These are phyloP conservation scores for Chamaecrista fasciculata DNA, from an alignment of 306 rosid genomes.

Conservation along the genomic window DNA sequence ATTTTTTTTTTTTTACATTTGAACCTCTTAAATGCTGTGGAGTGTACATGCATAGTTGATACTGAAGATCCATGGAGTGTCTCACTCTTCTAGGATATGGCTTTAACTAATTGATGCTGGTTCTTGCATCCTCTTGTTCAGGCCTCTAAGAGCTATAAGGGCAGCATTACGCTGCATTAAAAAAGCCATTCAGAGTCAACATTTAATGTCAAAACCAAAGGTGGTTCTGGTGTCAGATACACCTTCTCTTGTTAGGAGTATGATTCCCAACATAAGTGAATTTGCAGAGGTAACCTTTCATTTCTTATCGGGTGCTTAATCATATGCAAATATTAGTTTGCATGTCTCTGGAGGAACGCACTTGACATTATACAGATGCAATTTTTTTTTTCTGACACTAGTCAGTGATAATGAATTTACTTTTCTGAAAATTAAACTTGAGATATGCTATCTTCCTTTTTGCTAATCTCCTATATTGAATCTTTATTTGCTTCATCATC, in stretches of 20 bases:
- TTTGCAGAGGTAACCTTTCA: conserved; percentile 80
- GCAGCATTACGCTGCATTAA: conserved; percentile 72
- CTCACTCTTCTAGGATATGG: neutral
- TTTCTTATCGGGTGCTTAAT: conserved; percentile 4
- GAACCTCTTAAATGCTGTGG: no score
- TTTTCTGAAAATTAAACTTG: neutral
- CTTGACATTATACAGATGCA: neutral
- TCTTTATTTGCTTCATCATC: neutral
- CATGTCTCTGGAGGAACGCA: conserved; percentile 1
- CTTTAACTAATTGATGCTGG: conserved; percentile 26
- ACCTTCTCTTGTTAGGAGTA: conserved; percentile 67
- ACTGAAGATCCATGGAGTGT: no score
- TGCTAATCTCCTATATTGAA: neutral
- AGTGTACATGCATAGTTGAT: no score
- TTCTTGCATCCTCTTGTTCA: conserved; percentile 39
- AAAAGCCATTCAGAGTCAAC: conserved; percentile 48
- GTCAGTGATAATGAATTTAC: neutral
- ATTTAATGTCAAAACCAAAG: conserved; percentile 51
- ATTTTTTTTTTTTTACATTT: no score
- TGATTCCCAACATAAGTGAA: conserved; percentile 53
- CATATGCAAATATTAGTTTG: neutral
- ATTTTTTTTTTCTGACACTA: neutral
- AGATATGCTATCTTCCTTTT: neutral
- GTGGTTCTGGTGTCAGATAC: conserved; percentile 89
- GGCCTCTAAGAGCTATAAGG: conserved; percentile 75